Percentiles rank a stretch among this genome's conserved stretches.
Evolutionary conservation across 345 rosid species (phyloP).

Genomic region (Euclidium syriacum): DNA sequence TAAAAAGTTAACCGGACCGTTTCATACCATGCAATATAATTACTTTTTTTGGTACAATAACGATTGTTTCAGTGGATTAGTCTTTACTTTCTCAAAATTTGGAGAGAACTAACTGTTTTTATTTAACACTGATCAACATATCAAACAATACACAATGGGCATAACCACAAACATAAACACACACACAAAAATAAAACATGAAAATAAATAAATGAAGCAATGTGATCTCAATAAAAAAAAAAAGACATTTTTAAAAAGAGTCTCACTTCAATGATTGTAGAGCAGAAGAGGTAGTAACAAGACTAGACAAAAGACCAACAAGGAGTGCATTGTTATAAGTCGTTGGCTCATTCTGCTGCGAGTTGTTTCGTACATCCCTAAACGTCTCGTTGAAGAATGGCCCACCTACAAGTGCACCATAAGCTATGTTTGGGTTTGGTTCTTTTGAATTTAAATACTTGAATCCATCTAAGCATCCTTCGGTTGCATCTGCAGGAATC

Average conservation of each 20-base stretch:
- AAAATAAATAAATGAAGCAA: slow-evolving; percentile 12
- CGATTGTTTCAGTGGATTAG: not conserved
- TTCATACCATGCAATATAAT: not conserved
- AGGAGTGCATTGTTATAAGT: slow-evolving; percentile 84
- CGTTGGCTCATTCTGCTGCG: slow-evolving; percentile 81
- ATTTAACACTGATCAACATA: slow-evolving; percentile 13
- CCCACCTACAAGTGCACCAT: slow-evolving; percentile 89
- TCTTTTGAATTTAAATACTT: slow-evolving; percentile 57
- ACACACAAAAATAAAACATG: not conserved
- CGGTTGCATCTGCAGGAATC: slow-evolving; percentile 63
- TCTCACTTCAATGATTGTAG: slow-evolving; percentile 51
- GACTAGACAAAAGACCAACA: slow-evolving; percentile 85
- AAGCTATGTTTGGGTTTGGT: slow-evolving; percentile 86
- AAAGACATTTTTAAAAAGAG: not conserved
- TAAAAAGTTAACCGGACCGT: not conserved
- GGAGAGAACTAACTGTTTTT: not conserved
- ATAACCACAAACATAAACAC: slow-evolving; percentile 1
- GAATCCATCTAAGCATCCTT: slow-evolving; percentile 75
- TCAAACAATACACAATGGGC: slow-evolving; percentile 19
- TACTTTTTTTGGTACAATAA: not conserved
- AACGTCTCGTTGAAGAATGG: slow-evolving; percentile 84
- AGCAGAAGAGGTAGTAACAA: slow-evolving; percentile 85
- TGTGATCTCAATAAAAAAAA: not conserved
- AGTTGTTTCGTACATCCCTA: slow-evolving; percentile 62
- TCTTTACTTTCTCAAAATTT: not conserved